These are phyloP conservation scores for Linderina pennispora DNA, from an alignment of 192 early-diverging fungal genomes.

Conservation along the genomic window DNA sequence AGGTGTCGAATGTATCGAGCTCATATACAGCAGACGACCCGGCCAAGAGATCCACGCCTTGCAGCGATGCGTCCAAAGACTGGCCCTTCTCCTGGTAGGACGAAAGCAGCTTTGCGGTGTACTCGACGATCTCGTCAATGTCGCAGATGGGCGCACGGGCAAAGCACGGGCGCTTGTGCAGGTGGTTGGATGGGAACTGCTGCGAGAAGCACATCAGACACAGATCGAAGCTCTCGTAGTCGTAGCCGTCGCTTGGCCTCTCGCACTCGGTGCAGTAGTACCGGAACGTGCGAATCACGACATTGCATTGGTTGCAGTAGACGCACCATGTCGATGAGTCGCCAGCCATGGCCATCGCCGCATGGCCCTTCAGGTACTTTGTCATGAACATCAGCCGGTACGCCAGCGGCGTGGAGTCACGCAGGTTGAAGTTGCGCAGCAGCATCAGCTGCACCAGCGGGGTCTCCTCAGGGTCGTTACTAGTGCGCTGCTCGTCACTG, in stretches of 20 bases:
- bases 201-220: slow-evolving; percentile 67
- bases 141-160: slow-evolving; percentile 48
- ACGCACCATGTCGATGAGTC: slow-evolving; percentile 57
- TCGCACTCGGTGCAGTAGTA: slow-evolving; percentile 88
- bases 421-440: slow-evolving; percentile 5
- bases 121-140: slow-evolving; percentile 27
- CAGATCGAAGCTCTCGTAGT: slow-evolving; percentile 69
- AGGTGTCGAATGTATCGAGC: slow-evolving; percentile 31
- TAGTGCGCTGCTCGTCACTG: no score
- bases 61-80: not conserved
- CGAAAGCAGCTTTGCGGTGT: slow-evolving; percentile 14
- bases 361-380: slow-evolving; percentile 2
- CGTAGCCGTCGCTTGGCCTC: slow-evolving; percentile 52
- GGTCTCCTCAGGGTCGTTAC: slow-evolving; percentile 12
- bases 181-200: slow-evolving; percentile 61
- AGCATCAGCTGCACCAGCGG: slow-evolving; percentile 33
- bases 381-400: slow-evolving; percentile 15
- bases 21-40: slow-evolving; percentile 18
- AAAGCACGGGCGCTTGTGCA: slow-evolving; percentile 75
- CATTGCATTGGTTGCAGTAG: slow-evolving; percentile 71
- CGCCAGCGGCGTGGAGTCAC: slow-evolving; percentile 28
- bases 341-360: not conserved
- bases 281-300: slow-evolving; percentile 73
- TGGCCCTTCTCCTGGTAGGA: slow-evolving; percentile 6
- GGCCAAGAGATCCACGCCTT: slow-evolving; percentile 9